A percentile compares a stretch with the other conserved stretches of the same genome.
Conservation (phyloP, 805 yeast genomes). For the Lachancea sp. region DNA sequence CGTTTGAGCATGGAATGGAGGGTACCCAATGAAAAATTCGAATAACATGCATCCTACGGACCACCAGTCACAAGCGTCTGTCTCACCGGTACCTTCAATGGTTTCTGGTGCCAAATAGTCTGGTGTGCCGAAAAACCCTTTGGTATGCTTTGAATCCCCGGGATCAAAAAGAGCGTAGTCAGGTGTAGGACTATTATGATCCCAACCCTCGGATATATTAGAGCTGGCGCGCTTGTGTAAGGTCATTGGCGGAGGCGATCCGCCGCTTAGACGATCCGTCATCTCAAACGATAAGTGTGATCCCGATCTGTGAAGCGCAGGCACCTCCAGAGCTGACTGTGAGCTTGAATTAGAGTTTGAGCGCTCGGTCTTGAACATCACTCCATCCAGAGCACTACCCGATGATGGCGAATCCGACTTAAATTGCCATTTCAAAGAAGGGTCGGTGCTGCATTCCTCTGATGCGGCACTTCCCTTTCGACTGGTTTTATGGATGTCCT, state of each 20-base stretch:
- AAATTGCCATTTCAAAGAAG: slow-evolving; percentile 7
- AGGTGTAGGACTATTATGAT: slow-evolving; percentile 13
- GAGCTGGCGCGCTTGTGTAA: slow-evolving; percentile 36
- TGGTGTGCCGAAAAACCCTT: slow-evolving; percentile 91
- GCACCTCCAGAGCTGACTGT: slow-evolving; percentile 19
- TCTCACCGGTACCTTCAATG: slow-evolving; percentile 75
- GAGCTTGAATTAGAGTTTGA: slow-evolving; percentile 17
- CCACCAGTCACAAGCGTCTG: slow-evolving; percentile 80
- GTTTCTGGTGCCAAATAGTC: slow-evolving; percentile 98
- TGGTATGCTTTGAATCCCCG: slow-evolving; percentile 43
- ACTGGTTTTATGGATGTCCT: slow-evolving; percentile 1
- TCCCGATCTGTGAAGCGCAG: slow-evolving; percentile 26
- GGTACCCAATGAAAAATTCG: slow-evolving; percentile 86
- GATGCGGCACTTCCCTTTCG: slow-evolving; percentile 8
- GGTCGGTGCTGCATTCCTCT: slow-evolving; percentile 5
- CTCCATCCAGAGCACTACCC: slow-evolving; percentile 1
- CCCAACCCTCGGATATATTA: slow-evolving; percentile 14
- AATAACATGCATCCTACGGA: slow-evolving; percentile 92
- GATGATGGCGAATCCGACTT: slow-evolving; percentile 5
- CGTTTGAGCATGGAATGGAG: slow-evolving; percentile 83
- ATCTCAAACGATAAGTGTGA: slow-evolving; percentile 29
- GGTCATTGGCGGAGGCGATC: slow-evolving; percentile 24
- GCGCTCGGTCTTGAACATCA: slow-evolving; percentile 9
- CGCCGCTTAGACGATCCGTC: slow-evolving; percentile 24
- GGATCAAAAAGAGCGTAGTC: slow-evolving; percentile 73